Base-by-base conservation (phyloP, 495 filamentous ascomycete species). In the Thermochaetoides thermophila region DNA sequence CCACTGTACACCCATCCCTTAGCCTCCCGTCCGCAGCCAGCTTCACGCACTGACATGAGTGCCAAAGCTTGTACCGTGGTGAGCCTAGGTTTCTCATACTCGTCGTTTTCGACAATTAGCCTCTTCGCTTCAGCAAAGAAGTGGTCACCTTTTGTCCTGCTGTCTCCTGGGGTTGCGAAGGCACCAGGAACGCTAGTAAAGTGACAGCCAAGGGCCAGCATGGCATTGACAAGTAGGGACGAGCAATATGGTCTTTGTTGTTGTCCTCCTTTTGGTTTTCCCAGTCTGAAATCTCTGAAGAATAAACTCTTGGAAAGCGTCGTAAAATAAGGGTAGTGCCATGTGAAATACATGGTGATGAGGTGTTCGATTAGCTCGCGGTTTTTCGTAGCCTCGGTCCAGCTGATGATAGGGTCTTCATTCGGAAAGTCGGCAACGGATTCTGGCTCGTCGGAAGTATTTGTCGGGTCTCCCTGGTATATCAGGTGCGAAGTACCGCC, bases 1-100 rank as follows among this genome's bases (percentile, higher is more conserved):
- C 89, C 89, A 44, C 82, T 91, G 52, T 96, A 97, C 4, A 94
- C 83, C 89, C 89, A 97, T 8, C 89, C 89, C 50, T 85, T 91
- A 21, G 83, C 81, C 60, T 97, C 89, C 19, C 89, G 69, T 1
- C 84, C 89, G 55, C 89, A 97, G 3, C 89, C 89, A 4, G 89
- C 91, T 59, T 97, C 89, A 31, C 89, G 70, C 5, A 96, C 89
- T 34, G 84, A 93, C 87, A 97, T 95, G 41, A 97, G 63, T 2
- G 84, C 84, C 32, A 96, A 57, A 0, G 89, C 89, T 56, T 97
- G 89, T 13, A 97, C 83, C 0, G 87, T 95, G n/a, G 87, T 82
- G 32, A 97, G 62, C 31, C 74, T 76, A 6, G 89, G 81, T 48
- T 78, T 87, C 44, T 85, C 86, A 46, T 92, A 85, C 53, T 94